Evolutionary conservation across 805 yeast genomes (phyloP), one percentile per base, ranked within the genome.

Genomic region (Peterozyma xylosa): DNA sequence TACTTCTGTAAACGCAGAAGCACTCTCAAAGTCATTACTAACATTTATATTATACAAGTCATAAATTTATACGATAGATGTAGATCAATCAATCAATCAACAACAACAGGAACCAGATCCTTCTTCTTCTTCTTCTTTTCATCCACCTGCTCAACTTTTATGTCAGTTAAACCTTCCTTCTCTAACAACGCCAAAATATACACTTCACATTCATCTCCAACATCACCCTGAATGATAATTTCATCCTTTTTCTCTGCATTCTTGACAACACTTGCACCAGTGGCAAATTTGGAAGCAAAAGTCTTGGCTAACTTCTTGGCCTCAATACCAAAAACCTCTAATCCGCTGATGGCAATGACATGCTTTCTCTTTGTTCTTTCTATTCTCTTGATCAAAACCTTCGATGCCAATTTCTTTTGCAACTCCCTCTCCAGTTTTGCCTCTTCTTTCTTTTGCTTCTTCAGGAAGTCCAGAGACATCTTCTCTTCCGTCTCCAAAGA

Each of bases 191-290:
- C 76, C 41, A 72, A 76, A 49, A 90, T 76, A 53, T 84, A 85
- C 5, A 68, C 84, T 58, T 86, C 95, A 29, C 89, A 93, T 55
- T 84, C 96, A 51, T 89, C 96, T 45, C 89, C 84, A 37, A 90
- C 93, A 63, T 91, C 98, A 55, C 98, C 98, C 67, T 90, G 97
- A 47, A 90, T 83, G 46, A 87, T 76, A 45, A 90, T 78, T 58
- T 90, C 98, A 49, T 91, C 96, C 60, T 85, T 86, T 66, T 90
- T 90, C 51, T 90, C 98, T 3, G 80, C 89, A 50, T 80, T 86
- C 65, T 90, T 90, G 3, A 89, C 81, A 11, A 90, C 96, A 17
- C 93, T 80, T 29, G 96, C 91, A 42, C 98, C 98, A 9, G 97
- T 90, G 11, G 98, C 98, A 59, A 91, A 90, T 62, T 86, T 88